Base-by-base conservation (phyloP, 176 grass and related monocot species). In the Thinopyrum elongatum region DNA sequence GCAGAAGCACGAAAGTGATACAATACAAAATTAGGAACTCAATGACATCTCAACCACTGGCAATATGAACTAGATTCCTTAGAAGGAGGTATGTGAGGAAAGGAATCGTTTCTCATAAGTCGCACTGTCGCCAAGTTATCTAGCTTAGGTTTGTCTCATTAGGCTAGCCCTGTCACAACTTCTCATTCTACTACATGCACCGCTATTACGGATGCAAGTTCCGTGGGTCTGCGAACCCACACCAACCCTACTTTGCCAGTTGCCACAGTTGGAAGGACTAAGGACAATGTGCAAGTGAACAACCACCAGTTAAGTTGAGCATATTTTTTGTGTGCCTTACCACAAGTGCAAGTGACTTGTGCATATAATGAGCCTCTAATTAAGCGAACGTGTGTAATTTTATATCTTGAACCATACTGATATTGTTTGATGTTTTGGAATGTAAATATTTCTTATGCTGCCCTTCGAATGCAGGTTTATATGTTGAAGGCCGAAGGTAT, bases 401-500 rank as follows among this genome's bases (percentile, higher is more conserved):
- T 83, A 68, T 22, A 49, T 51, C 30, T 85, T 84, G 44, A 57
- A 59, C 1, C 23, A 19, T 25, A 34, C 13, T 67, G 34, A 36
- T 33, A 28, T 27, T 73, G 29, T 33, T 80, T 74, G 58, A 59
- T 82, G 42, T 76, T 74, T 78, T 5, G 59, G 28, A 73, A 34
- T 58, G 49, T 27, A 58, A 47, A 39, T 85, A 53, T 69, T 39
- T 35, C 51, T 88, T 23, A 83, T 15, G 12, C 10, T 14, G 15
- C 67, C 63, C 71, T 42, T 89, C 46, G 2, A 59, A 53, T 77
- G 29, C 64, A 99, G 97, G 97, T 96, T 88, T 99, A 99, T 87
- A 96, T 96, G 92, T 91, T 96, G 75, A 99, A 99, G 82, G 94
- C 93, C n/a, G 92, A 94, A 94, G 94, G 94, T 70, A 96, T 99